Evolutionary conservation across 2,329 filamentous ascomycete species (phyloP), one percentile per base, ranked within the genome.

Genomic region (Trichoderma polysporum): DNA sequence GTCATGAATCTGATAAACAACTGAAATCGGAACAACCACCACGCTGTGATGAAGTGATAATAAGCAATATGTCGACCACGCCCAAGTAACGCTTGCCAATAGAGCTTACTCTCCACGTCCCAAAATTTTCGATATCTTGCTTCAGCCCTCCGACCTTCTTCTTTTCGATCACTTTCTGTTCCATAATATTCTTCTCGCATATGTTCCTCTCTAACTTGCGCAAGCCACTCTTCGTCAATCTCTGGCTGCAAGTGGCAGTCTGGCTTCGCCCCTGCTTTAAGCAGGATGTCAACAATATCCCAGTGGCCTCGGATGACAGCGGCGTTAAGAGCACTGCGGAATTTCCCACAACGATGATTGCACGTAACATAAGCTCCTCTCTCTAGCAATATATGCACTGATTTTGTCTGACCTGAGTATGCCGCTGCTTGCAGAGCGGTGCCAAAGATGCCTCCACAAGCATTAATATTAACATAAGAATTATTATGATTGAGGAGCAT

Each of bases 351-450:
- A 3, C 59, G 50, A 29, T 61, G 45, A 35, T 68, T 63, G 49
- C 22, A 25, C 0, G 22, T 17, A 10, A 63, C 41, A 13, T 61
- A 41, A 4, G 68, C 71, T 25, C 69, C 68, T 2, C 65, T 65
- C 17, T 47, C 49, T 8, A 72, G 50, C 4, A 69, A 35, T 27
- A 57, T 33, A 4, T 2, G 31, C 4, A 68, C 49, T 1, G 58
- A 29, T 17, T 62, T 35, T 13, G 27, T 19, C 33, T 66, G 13
- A 25, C 63, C 63, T 9, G 29, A 37, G 31, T 22, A 53, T 12
- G 69, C 70, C 19, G 71, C 69, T 19, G 67, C 67, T 37, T 68
- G 65, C 7, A 72, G 66, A 37, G 69, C 66, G 12, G 66, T 69
- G 15, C 67, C 64, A 47, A 67, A 71, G 2, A 19, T 0, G n/a